Evolutionary conservation across 208 protist species (phyloP), one percentile per base, ranked within the genome.

Genomic region (Porcisia deanei): DNA sequence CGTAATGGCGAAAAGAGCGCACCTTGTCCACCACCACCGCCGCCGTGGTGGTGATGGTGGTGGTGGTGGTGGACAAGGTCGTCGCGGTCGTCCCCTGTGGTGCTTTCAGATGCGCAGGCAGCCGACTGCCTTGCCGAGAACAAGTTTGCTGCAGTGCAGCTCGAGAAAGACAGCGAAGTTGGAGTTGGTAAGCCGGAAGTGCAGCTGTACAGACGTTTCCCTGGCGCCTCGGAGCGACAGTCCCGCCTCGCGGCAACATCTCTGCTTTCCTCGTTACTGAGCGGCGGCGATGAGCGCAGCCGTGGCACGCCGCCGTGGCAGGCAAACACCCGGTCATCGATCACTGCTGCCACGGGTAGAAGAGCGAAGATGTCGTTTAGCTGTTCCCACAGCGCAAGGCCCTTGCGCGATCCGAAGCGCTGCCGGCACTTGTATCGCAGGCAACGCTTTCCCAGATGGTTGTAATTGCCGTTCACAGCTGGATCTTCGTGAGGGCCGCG

Each of bases 221-320:
- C 22, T 49, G 37, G 41, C 41, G 9, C 41, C 10, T 30, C 47
- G 39, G 3, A 1, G 22, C 41, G 20, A 30, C 41, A 37, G 18
- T 67, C 39, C 7, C 22, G 63, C 63, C 41, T 0, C 41, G 3
- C 18, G 7, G 63, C 41, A 47, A 25, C 22, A 67, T 43, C 41
- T 25, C 14, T 49, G 18, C 18, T 43, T 43, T 52, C 63, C 22
- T 67, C 47, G 8, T 49, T 8, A 52, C 39, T 5, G 8, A 9
- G 30, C 55, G 25, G 57, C 65, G 59, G 54, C 14, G 59, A 76
- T n/a, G 54, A 41, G 66, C 63, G 64, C 59, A 92, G 73, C 57
- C 82, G 76, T n/a, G 94, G 96, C 57, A 98, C 91, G 53, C 96
- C 96, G 34, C 94, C 92, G 82, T 98, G 96, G 63, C 80, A 87